Base-by-base conservation (phyloP, 2,329 filamentous ascomycete species). In the Talaromyces sp. region DNA sequence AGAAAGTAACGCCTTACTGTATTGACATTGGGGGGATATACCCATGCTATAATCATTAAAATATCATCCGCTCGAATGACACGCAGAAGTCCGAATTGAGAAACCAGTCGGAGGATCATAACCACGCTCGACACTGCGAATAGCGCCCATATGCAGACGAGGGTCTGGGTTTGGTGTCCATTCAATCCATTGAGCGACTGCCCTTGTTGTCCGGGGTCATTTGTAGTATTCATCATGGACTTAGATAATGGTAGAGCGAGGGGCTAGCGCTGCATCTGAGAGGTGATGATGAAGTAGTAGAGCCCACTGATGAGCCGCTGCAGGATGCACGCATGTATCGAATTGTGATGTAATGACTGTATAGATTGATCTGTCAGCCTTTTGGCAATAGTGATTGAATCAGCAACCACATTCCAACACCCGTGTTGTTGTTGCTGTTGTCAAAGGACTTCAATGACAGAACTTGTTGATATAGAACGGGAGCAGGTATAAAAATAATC, bases 11-110 rank as follows among this genome's bases (percentile, higher is more conserved):
- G 13, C 13, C 19, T n/a, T 28, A 28, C 19, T 33, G 8, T 25
- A 33, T n/a, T 39, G 19, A 10, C 13, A 45, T 39, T 9, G 11
- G 17, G 5, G 3, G 9, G 10, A 31, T 50, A 36, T 41, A 61
- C 60, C 60, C 60, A 61, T 39, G 60, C 60, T 22, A 61, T 36
- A 15, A 61, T 60, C 41, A 61, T 60, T 5, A 61, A 35, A 22
- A 57, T 10, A 39, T 61, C 60, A 37, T 57, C 57, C 15, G 51
- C n/a, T 17, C 36, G 25, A 17, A 48, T 4, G 19, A 51, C 57
- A 13, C 41, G 53, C 15, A 59, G 25, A 21, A 57, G 50, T 8
- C 43, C 33, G 31, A 57, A 39, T 39, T 61, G 60, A 13, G 57
- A 45, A 7, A 54, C 13, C 8, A 60, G 25, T 11, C 60, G 57